These are phyloP conservation scores for Podaxis carcinomalis DNA, from an alignment of 768 basidiomycete species.

Conservation along the genomic window DNA sequence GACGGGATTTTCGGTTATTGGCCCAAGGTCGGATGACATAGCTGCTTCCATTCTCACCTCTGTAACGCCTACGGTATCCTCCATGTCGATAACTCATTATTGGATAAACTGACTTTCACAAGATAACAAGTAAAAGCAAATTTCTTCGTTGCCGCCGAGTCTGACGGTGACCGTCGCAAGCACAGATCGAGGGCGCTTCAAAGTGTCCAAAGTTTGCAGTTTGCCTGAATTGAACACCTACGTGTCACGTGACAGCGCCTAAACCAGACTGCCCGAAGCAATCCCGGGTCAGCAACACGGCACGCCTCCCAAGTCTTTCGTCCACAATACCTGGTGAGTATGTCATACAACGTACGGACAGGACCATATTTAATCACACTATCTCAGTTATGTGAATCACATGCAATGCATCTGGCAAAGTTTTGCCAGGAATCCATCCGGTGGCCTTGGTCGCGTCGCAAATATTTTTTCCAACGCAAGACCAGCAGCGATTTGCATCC, in stretches of 20 bases:
- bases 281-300: background rate
- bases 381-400: slow-evolving; percentile 53
- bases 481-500: background rate
- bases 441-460: slow-evolving; percentile 14
- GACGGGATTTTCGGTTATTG: slow-evolving; percentile 6
- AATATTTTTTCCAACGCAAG: slow-evolving; percentile 6
- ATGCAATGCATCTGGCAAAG: slow-evolving; percentile 69
- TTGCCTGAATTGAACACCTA: background rate
- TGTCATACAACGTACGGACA: background rate
- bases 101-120: slow-evolving; percentile 1
- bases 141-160: slow-evolving; percentile 5
- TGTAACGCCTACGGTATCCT: slow-evolving; percentile 11
- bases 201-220: background rate
- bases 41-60: slow-evolving; percentile 7
- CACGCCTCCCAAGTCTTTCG: background rate
- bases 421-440: slow-evolving; percentile 38
- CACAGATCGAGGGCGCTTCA: background rate
- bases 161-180: slow-evolving; percentile 2
- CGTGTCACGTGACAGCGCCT: background rate
- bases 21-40: background rate
- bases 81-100: slow-evolving; percentile 10
- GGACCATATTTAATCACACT: background rate
- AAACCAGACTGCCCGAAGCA: background rate
- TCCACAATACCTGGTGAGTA: slow-evolving; percentile 2
- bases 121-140: slow-evolving; percentile 2